Evolutionary conservation across 805 yeast genomes (phyloP).

Genomic region (Torulaspora gathmanii): DNA sequence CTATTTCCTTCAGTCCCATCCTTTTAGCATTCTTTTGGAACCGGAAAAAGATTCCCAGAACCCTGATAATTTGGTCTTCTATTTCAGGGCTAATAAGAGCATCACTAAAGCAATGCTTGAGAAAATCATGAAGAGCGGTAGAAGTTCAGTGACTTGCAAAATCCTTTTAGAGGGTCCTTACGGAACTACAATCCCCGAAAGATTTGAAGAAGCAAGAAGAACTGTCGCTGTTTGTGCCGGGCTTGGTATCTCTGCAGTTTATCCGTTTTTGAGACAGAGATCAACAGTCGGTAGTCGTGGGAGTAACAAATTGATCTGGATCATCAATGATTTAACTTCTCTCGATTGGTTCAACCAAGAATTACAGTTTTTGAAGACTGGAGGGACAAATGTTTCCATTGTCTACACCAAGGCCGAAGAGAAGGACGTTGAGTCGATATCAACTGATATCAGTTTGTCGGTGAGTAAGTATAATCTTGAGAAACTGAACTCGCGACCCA

Average conservation of each 20-base stretch:
- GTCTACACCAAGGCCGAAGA: constrained; percentile 17
- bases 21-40: constrained; percentile 53
- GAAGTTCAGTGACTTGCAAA: constrained; percentile 33
- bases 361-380: constrained; percentile 32
- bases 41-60: constrained; percentile 34
- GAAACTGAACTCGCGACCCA: constrained; percentile 45
- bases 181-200: constrained; percentile 43
- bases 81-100: constrained; percentile 52
- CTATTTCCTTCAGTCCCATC: constrained; percentile 53
- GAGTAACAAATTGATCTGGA: constrained; percentile 53
- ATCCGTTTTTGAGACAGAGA: constrained; percentile 34
- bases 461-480: constrained; percentile 4
- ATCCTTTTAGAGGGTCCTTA: constrained; percentile 63
- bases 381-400: constrained; percentile 28
- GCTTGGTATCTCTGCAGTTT: constrained; percentile 49
- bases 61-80: constrained; percentile 34
- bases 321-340: constrained; percentile 48
- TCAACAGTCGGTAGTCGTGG: constrained; percentile 14
- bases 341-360: constrained; percentile 47
- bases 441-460: background rate
- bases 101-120: constrained; percentile 43
- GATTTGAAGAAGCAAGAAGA: constrained; percentile 36
- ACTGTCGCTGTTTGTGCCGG: constrained; percentile 47
- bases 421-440: constrained; percentile 9
- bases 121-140: constrained; percentile 31